phyloP scores from a whole-genome alignment of 306 rosid genomes.

The Ormosia semicastrata region DNA sequence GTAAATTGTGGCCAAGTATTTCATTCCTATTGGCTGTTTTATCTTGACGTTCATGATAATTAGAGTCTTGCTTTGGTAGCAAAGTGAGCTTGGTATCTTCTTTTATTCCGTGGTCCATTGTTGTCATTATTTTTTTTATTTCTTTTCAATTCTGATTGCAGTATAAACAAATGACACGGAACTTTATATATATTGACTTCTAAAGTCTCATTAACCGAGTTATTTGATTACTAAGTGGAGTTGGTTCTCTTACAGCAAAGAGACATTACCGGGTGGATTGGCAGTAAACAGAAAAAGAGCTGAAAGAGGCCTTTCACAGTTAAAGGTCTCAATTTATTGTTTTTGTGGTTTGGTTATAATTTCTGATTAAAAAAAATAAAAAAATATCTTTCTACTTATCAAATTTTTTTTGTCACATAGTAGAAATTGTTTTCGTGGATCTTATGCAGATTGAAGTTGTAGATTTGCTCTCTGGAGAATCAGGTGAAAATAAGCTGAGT shows the following conservation, averaged over 20 bases:
- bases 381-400: background rate
- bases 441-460: constrained; percentile 90
- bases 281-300: constrained; percentile 84
- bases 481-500: constrained; percentile 73
- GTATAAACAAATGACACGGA: background rate
- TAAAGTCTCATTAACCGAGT: background rate
- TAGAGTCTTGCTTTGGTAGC: background rate
- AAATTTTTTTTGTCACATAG: background rate
- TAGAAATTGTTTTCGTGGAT: constrained; percentile 13
- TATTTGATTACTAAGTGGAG: constrained; percentile 25
- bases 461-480: constrained; percentile 65
- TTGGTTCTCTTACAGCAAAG: constrained; percentile 66
- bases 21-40: background rate
- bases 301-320: constrained; percentile 69
- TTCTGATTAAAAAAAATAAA: background rate
- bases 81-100: background rate
- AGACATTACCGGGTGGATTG: constrained; percentile 88
- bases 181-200: constrained; percentile 5
- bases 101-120: background rate
- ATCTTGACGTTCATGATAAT: background rate
- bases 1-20: background rate
- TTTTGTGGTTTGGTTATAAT: background rate
- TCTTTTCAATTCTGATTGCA: background rate
- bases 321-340: constrained; percentile 62
- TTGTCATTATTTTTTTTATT: constrained; percentile 16